Evolutionary conservation across 2,329 filamentous ascomycete species (phyloP), one percentile per base, ranked within the genome.

Genomic region (Ophiocordyceps polyrhachis-furcata): DNA sequence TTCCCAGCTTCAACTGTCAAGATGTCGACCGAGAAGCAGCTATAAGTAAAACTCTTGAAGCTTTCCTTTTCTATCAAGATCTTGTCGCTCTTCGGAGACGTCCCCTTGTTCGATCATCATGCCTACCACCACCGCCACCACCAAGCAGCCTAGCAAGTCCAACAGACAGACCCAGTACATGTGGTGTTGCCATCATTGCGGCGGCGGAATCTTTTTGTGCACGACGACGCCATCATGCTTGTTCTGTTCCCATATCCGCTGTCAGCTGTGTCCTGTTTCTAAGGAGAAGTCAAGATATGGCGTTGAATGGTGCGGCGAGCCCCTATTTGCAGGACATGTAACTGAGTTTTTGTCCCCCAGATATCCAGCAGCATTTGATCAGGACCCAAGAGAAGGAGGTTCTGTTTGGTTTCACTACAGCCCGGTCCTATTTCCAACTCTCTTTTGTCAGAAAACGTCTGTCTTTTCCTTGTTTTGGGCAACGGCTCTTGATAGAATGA

Each of bases 181-280:
- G 41, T 49, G 48, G 48, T 43, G 14, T 14, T 49, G 48, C 43
- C 47, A 49, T 21, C 35, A 29, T 13, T 47, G 46, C 28, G 47
- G 46, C 14, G 47, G 42, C 31, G 47, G 47, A 14, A 40, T 41
- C 4, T 48, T 46, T 25, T 19, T 43, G 9, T 41, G 43, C 41
- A 35, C 40, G 17, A 48, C 44, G 13, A 52, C 49, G 15, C 47
- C 46, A 7, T 21, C 42, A 9, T 49, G 47, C 43, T 14, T 47
- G 5, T 31, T 41, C 17, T 47, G 46, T 21, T 41, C 37, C 23
- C 47, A 46, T 43, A 32, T 23, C 13, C 42, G 44, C 5, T 48
- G 43, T 41, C 40, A 17, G 12, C 14, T 4, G 8, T 48, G 45
- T 23, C 14, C 21, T 5, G 43, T 44, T 7, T 44, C 13, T n/a